Evolutionary conservation across 148 eudicot species (phyloP), one percentile per base, ranked within the genome.

Genomic region (Arbutus unedo): DNA sequence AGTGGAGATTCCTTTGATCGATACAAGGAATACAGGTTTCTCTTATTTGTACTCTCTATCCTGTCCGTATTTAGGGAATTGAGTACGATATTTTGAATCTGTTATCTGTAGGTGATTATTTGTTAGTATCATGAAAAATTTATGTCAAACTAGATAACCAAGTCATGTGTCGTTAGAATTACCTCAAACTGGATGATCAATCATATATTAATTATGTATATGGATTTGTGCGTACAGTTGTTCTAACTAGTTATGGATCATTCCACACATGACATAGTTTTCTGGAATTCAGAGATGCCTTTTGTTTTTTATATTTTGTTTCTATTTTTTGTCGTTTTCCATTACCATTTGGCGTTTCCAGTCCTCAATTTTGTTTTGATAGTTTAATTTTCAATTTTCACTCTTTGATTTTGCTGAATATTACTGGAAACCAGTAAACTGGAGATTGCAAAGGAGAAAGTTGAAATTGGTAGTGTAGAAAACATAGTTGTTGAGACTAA

Each of bases 1-100:
- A 91, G 89, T 79, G 98, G 98, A 18, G 99, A 96, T 82, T 96
- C 99, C 6, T 96, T 91, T 81, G 93, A 93, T 87, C 98, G 98
- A 6, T 93, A 96, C 53, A 91, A 82, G 84, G 99, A 96, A 78
- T 96, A 93, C 91, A 90, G 97, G 99, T 95, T 44, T 43, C 15
- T 55, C 25, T 7, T 53, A 8, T 25, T 53, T n/a, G 4, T 7
- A 47, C 15, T 43, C 25, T 71, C 14, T 71, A 1, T 2, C 50
- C 8, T 4, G 2, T 13, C 2, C 6, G 47, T 13, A 8, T 21
- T 2, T 49, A 25, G 43, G 8, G 4, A 70, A 41, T 70, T 70
- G 2, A 38, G 48, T 43, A 10, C 4, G 6, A 11, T 13, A 11
- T 11, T 60, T 60, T 64, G 41, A 64, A 23, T 64, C 25, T 10